Evolutionary conservation across 78 protist genomes (phyloP).

Genomic region (Isochrysis galbana): DNA sequence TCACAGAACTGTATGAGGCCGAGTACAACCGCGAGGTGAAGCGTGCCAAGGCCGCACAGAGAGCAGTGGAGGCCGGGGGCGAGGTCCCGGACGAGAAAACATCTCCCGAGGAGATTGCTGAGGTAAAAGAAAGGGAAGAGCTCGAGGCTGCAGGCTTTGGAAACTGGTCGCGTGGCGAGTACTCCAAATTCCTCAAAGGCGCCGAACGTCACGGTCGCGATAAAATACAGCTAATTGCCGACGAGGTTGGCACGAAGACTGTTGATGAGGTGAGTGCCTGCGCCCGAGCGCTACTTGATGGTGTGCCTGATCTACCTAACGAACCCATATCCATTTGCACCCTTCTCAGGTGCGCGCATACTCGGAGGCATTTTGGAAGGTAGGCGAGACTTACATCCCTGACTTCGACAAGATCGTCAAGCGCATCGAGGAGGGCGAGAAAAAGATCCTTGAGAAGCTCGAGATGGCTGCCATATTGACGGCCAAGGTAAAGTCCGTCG

Average conservation of each 20-base stretch:
- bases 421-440: constrained; percentile 70
- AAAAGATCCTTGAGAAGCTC: constrained; percentile 25
- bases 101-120: background rate
- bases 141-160: constrained; percentile 48
- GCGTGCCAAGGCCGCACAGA: background rate
- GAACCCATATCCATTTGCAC: too few species aligned
- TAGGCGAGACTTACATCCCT: background rate
- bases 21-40: background rate
- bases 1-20: constrained; percentile 38
- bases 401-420: constrained; percentile 59
- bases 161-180: constrained; percentile 69
- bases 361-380: constrained; percentile 56
- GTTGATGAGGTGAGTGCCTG: constrained; percentile 53
- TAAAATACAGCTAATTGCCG: constrained; percentile 38
- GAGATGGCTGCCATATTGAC: constrained; percentile 45
- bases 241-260: constrained; percentile 62
- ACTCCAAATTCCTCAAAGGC: constrained; percentile 58
- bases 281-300: too few species aligned
- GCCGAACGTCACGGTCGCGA: constrained; percentile 72
- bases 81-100: background rate
- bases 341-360: too few species aligned
- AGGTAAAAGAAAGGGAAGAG: background rate
- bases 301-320: too few species aligned
- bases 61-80: background rate
- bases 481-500: constrained; percentile 30